Evolutionary conservation across 768 basidiomycete species (phyloP).

Genomic region (Pisolithus marmoratus): DNA sequence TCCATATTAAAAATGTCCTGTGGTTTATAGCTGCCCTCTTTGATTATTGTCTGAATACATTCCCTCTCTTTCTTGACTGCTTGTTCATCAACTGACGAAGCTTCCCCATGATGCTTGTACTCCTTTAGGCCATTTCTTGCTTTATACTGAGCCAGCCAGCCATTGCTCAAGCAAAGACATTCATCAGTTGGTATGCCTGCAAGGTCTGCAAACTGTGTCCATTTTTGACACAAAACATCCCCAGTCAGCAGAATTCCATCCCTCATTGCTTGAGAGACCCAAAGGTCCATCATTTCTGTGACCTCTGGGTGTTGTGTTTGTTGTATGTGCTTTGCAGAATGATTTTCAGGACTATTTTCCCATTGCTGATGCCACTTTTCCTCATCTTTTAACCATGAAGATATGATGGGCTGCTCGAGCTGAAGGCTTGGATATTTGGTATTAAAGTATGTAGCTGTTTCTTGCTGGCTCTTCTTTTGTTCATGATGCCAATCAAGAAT

Average conservation of each 20-base stretch:
- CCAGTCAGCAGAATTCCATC: constrained; percentile 29
- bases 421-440: constrained; percentile 28
- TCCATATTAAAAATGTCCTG: neutral
- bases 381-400: constrained; percentile 26
- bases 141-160: constrained; percentile 19
- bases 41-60: neutral
- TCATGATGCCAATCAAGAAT: constrained; percentile 33
- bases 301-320: constrained; percentile 32
- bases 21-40: neutral
- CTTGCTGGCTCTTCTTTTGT: constrained; percentile 28
- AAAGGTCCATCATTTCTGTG: constrained; percentile 30
- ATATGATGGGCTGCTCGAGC: constrained; percentile 28
- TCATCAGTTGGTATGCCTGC: constrained; percentile 28
- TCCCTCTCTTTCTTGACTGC: neutral
- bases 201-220: constrained; percentile 7
- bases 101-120: constrained; percentile 10
- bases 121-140: neutral
- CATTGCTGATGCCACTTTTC: neutral
- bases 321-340: neutral
- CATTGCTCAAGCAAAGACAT: constrained; percentile 27
- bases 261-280: constrained; percentile 35
- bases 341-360: neutral
- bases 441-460: constrained; percentile 28
- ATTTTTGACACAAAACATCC: constrained; percentile 10
- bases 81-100: neutral